phyloP scores from a whole-genome alignment of 768 basidiomycete species.

The Filobasidium wieringae region DNA sequence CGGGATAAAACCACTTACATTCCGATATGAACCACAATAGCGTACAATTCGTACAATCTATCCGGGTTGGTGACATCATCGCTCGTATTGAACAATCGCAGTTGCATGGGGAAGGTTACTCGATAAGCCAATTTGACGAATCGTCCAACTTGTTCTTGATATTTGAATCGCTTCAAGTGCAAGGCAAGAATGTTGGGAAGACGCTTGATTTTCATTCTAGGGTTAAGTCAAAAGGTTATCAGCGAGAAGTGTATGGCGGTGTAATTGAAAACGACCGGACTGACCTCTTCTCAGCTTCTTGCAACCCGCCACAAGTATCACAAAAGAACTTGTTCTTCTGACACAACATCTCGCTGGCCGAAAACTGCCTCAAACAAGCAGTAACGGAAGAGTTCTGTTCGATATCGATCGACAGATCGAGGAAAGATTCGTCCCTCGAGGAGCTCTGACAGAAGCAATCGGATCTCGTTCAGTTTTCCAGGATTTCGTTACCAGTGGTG shows the following conservation, averaged over 20 bases:
- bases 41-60: constrained; percentile 83
- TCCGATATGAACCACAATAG: constrained; percentile 98
- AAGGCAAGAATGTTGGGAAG: constrained; percentile 89
- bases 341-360: constrained; percentile 95
- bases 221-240: background rate
- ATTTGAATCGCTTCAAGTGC: constrained; percentile 97
- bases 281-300: constrained; percentile 95
- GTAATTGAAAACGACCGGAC: constrained; percentile 29
- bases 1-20: constrained; percentile 50
- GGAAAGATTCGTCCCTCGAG: constrained; percentile 87
- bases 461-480: background rate
- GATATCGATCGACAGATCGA: constrained; percentile 98
- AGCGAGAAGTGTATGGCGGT: background rate
- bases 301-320: constrained; percentile 88
- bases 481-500: too few species aligned
- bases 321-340: constrained; percentile 98
- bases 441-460: constrained; percentile 50
- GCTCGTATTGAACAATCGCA: constrained; percentile 91
- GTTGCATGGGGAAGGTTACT: constrained; percentile 88
- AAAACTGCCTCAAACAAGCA: constrained; percentile 89
- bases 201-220: constrained; percentile 98
- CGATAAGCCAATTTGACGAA: constrained; percentile 94
- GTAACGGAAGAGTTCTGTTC: constrained; percentile 96
- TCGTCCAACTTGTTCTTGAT: constrained; percentile 77
- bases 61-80: constrained; percentile 88